Base-by-base conservation (phyloP, 2,329 filamentous ascomycete species). In the Ceratocystis papillata region DNA sequence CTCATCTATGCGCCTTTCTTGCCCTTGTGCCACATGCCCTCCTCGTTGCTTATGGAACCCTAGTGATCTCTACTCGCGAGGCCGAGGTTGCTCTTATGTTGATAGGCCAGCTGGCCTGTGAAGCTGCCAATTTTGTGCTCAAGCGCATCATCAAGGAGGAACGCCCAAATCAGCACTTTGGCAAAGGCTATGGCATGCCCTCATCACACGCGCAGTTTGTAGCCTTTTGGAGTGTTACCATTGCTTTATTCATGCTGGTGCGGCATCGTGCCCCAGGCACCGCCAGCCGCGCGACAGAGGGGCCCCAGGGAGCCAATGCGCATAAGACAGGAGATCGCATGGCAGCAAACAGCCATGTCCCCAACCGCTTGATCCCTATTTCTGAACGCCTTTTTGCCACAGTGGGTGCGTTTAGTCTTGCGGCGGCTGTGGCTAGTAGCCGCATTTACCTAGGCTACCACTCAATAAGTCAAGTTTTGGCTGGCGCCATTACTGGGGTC, bases 181-280 rank as follows among this genome's bases (percentile, higher is more conserved):
- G 90, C 66, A 96, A 96, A 75, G 94, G 94, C 69, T 99, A 99
- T 74, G 95, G 94, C 71, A 99, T 99, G 95, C 94, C 94, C 64
- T 82, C 79, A 57, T 96, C 92, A 46, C 94, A 99, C 77, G 89
- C 94, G 7, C 94, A 99, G 78, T 99, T 96, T 74, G 88, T 93
- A 68, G 83, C 88, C 66, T 99, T 90, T 79, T 97, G 96, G 82
- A 87, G 90, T 67, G 78, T 96, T 67, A 94, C 89, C 69, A 78
- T 97, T 68, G 80, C 84, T 28, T 79, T 99, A 22, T 97, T 97
- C 78, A 81, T 99, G 57, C 81, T 96, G 59, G 79, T 92, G 68
- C 63, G 62, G 37, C 60, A 63, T 46, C 37, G 50, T 50, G 41
- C 84, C 93, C 68, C 91, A 96, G 75, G 79, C 25, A 30, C 15